Evolutionary conservation across 2,329 filamentous ascomycete species (phyloP), one percentile per base, ranked within the genome.

Genomic region (Moelleriella libera): DNA sequence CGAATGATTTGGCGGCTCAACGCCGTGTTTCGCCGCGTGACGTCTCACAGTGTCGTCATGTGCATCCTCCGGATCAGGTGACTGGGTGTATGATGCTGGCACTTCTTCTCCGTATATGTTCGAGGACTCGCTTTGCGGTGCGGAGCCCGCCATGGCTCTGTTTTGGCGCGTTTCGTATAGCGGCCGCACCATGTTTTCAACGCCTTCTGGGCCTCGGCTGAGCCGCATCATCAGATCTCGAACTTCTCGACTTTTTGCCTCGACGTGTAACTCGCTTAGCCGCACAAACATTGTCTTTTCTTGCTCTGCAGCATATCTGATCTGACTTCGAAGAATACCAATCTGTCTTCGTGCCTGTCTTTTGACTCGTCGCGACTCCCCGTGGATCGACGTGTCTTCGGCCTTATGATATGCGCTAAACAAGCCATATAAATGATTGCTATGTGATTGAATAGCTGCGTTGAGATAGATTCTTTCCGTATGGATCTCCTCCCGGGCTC

Each of bases 261-360:
- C 72, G 12, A 70, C 58, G 34, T 68, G 63, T 11, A 79, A 53
- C 49, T 78, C 72, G 10, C 66, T 60, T n/a, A 79, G 60, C 3
- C 73, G 62, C 12, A 61, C 49, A 40, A 71, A 57, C 6, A 76
- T 66, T 12, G 60, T 53, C 47, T 61, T 66, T 53, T 78, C 69
- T 53, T 76, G 70, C 46, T 66, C 62, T 3, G 67, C 66, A 0
- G 64, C 67, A 42, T 69, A 63, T n/a, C 60, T 55, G 32, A 78
- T 64, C 49, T 66, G 67, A 45, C 59, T 60, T 44, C 59, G 66
- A 9, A 76, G 50, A 47, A 68, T 61, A 2, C 60, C 58, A 5
- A 69, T 55, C 40, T 70, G 60, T 50, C 72, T 75, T 34, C 63
- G 63, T 9, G 66, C 53, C 43, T 53, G 58, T 21, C 64, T 60